Evolutionary conservation across 2,329 filamentous ascomycete genomes (phyloP).

Genomic region (Cladorrhinum sp.): DNA sequence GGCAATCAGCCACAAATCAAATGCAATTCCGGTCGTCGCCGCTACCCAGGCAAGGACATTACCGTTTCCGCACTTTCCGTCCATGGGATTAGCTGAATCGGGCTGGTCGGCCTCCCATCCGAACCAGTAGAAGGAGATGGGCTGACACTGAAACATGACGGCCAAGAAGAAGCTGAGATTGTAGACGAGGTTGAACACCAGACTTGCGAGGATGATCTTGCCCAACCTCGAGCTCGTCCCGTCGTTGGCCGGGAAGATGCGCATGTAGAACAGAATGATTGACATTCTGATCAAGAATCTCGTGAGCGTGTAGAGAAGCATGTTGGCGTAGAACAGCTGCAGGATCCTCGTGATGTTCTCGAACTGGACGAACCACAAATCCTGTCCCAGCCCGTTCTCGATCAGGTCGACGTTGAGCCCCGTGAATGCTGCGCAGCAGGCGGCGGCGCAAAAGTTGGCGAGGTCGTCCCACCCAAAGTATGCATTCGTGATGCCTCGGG

Average conservation of each 20-base stretch:
- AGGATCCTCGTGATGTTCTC: slow-evolving; percentile 43
- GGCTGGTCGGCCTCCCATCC: slow-evolving; percentile 43
- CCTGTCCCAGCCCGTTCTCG: slow-evolving; percentile 43
- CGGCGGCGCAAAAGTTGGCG: slow-evolving; percentile 23
- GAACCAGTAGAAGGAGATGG: slow-evolving; percentile 51
- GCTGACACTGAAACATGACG: slow-evolving; percentile 49
- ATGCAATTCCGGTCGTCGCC: slow-evolving; percentile 49
- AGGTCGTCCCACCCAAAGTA: slow-evolving; percentile 29
- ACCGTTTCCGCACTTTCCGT: slow-evolving; percentile 43
- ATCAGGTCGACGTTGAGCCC: slow-evolving; percentile 18
- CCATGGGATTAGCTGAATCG: slow-evolving; percentile 31
- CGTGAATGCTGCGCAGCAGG: slow-evolving; percentile 19
- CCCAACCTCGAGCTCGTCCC: slow-evolving; percentile 32
- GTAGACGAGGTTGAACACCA: slow-evolving; percentile 39
- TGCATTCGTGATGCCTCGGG: slow-evolving; percentile 23
- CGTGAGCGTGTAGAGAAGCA: slow-evolving; percentile 46
- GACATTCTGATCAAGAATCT: slow-evolving; percentile 47
- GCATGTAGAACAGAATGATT: slow-evolving; percentile 53
- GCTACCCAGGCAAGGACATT: slow-evolving; percentile 50
- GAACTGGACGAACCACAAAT: slow-evolving; percentile 48
- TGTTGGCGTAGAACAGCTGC: slow-evolving; percentile 35
- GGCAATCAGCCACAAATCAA: slow-evolving; percentile 51
- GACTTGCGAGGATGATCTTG: slow-evolving; percentile 40
- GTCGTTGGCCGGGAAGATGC: slow-evolving; percentile 45
- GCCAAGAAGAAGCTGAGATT: slow-evolving; percentile 42